phyloP scores from a whole-genome alignment of 192 early-diverging fungal genomes.

The Cladochytrium replicatum region DNA sequence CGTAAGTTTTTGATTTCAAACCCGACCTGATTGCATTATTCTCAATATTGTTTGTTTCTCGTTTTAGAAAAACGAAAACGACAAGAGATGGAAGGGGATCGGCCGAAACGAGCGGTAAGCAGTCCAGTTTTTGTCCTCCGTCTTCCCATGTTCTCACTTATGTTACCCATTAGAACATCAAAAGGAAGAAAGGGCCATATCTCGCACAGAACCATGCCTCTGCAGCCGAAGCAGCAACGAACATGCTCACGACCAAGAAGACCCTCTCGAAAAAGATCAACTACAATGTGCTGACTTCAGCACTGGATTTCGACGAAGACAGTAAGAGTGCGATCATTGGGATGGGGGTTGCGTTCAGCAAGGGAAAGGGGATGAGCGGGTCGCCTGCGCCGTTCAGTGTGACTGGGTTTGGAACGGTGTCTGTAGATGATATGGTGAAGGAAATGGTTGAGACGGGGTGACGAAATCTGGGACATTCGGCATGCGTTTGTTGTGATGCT shows the following conservation, averaged over 20 bases:
- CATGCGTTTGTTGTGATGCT: no score
- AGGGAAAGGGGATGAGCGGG: no score
- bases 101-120: background rate
- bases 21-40: constrained; percentile 1
- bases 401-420: constrained; percentile 9
- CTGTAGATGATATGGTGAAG: constrained; percentile 5
- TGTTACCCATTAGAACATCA: constrained; percentile 25
- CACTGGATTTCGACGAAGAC: constrained; percentile 17
- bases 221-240: constrained; percentile 68
- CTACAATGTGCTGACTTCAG: constrained; percentile 53
- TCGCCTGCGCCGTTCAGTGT: constrained; percentile 4
- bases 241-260: constrained; percentile 55
- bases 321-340: background rate
- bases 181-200: constrained; percentile 10
- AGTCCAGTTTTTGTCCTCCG: background rate
- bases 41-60: background rate
- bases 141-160: constrained; percentile 1
- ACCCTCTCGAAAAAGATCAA: constrained; percentile 87
- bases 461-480: no score
- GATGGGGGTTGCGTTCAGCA: background rate
- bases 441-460: no score
- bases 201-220: background rate
- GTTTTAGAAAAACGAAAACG: background rate
- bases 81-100: background rate
- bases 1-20: constrained; percentile 15